phyloP scores from a whole-genome alignment of 495 filamentous ascomycete species.

The Penicillium coprophilum region DNA sequence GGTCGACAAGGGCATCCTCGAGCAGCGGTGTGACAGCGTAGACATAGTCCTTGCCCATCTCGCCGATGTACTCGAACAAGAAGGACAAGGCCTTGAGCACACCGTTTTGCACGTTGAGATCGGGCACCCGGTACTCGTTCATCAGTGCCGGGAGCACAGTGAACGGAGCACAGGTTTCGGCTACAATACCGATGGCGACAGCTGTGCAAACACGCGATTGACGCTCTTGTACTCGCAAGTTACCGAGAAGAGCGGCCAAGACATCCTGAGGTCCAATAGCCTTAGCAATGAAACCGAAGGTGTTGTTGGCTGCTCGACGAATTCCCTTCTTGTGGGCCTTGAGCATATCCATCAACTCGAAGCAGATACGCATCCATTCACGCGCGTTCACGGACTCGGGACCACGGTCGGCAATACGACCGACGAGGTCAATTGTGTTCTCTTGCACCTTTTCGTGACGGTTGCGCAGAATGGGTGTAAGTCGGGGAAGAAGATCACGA shows the following conservation, averaged over 20 bases:
- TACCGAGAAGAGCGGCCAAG: slow-evolving; percentile 91
- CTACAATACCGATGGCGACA: slow-evolving; percentile 99
- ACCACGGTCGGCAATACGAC: slow-evolving; percentile 96
- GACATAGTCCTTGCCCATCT: slow-evolving; percentile 99
- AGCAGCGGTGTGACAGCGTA: slow-evolving; percentile 97
- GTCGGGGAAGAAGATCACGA: slow-evolving; percentile 88
- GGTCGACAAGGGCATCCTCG: slow-evolving; percentile 95
- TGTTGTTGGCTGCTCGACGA: slow-evolving; percentile 97
- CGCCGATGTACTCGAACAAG: slow-evolving; percentile 98
- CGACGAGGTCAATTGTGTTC: slow-evolving; percentile 98
- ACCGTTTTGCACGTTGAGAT: slow-evolving; percentile 98
- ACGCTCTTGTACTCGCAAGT: slow-evolving; percentile 94
- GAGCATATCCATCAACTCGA: slow-evolving; percentile 98
- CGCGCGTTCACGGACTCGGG: slow-evolving; percentile 93
- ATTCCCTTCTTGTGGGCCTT: slow-evolving; percentile 99
- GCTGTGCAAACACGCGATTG: slow-evolving; percentile 98
- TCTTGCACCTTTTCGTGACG: slow-evolving; percentile 99
- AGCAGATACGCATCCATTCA: slow-evolving; percentile 99
- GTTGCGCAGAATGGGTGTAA: slow-evolving; percentile 96
- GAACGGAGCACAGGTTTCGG: slow-evolving; percentile 98
- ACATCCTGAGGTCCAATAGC: slow-evolving; percentile 99
- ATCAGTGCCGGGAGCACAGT: slow-evolving; percentile 98
- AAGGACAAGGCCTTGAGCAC: slow-evolving; percentile 96
- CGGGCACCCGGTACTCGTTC: slow-evolving; percentile 99
- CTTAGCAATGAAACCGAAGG: slow-evolving; percentile 99